Base-by-base conservation (phyloP, 192 early-diverging fungal species). In the Rhizoclosmatium globosum region DNA sequence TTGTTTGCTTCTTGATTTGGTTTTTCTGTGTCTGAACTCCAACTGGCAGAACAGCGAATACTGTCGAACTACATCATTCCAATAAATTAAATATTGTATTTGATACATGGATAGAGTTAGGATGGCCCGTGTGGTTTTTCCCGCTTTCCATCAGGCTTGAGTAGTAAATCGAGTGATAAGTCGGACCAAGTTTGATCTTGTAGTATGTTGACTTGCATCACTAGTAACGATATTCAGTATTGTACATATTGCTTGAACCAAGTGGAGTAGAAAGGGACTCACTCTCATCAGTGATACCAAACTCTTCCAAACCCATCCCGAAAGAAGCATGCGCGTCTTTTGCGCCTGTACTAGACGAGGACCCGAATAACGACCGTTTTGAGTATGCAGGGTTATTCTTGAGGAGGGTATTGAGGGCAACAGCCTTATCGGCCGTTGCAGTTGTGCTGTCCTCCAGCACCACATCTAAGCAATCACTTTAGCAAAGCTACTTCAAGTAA, bases 241-340 rank as follows among this genome's bases (percentile, higher is more conserved):
- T 11, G 19, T 64, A n/a, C 11, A 23, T 0, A n/a, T 13, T 13
- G 0, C 31, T 0, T n/a, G 38, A 64, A n/a, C 19, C 31, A 31
- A 64, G 38, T 9, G 19, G 62, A 31, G 62, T 0, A 0, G 38
- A 23, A 64, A 31, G 11, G 62, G 38, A 9, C 39, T n/a, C 11
- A 68, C 66, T 68, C 17, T 68, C 66, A 17, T n/a, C 39, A 45
- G 66, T 38, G 39, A 68, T 68, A 6, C 66, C 66, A 47, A 68
- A 68, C 17, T 31, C 66, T 11, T 68, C 66, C 4, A 31, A 21
- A 4, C 66, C 66, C 13, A 13, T n/a, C 13, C 39, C 66, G 6
- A 62, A 62, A 19, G 53, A 56, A 9, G 7, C 60, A 53, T 23
- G 11, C 38, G 60, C 7, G 21, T 62, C 60, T 39, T 7, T 19